Percentiles rank a stretch among this genome's conserved stretches.
Conservation (phyloP, 1,284 basidiomycete genomes). For the Hymenochaete sp. region DNA sequence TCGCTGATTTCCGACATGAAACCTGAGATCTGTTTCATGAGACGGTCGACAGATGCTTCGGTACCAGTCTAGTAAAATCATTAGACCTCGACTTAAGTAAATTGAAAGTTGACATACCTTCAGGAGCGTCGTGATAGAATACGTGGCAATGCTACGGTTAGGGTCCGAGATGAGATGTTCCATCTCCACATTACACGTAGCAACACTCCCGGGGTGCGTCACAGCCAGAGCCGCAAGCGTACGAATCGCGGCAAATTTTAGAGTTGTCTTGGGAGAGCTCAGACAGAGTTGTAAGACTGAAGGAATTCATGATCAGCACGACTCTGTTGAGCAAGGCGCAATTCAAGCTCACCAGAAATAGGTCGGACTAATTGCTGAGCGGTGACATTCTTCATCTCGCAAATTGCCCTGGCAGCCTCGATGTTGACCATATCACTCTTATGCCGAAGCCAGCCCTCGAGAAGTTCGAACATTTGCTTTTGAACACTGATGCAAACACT, state of each 20-base stretch:
- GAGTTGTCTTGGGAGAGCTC: slow-evolving; percentile 84
- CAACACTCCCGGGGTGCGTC: slow-evolving; percentile 78
- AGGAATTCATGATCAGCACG: slow-evolving; percentile 10
- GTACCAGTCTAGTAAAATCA: slow-evolving; percentile 71
- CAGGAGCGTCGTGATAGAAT: slow-evolving; percentile 96
- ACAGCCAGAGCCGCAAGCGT: slow-evolving; percentile 86
- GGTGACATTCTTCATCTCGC: slow-evolving; percentile 86
- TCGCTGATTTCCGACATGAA: slow-evolving; percentile 99
- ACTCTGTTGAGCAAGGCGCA: background rate
- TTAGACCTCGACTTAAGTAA: slow-evolving; percentile 13
- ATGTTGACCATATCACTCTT: slow-evolving; percentile 99
- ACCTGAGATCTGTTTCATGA: slow-evolving; percentile 98
- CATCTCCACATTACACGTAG: slow-evolving; percentile 93
- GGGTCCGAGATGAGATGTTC: slow-evolving; percentile 96
- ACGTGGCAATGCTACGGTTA: slow-evolving; percentile 96
- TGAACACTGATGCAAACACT: slow-evolving; percentile 58
- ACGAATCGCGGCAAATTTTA: slow-evolving; percentile 97
- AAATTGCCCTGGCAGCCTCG: slow-evolving; percentile 95
- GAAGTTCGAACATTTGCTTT: slow-evolving; percentile 86
- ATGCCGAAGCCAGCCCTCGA: slow-evolving; percentile 94
- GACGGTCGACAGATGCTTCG: slow-evolving; percentile 95
- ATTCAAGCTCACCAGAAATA: slow-evolving; percentile 63
- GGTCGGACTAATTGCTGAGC: slow-evolving; percentile 76
- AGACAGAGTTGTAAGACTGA: slow-evolving; percentile 88
- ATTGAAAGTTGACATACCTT: slow-evolving; percentile 48